Conservation (phyloP, 306 rosid genomes). For the Dalbergia cochinchinensis region DNA sequence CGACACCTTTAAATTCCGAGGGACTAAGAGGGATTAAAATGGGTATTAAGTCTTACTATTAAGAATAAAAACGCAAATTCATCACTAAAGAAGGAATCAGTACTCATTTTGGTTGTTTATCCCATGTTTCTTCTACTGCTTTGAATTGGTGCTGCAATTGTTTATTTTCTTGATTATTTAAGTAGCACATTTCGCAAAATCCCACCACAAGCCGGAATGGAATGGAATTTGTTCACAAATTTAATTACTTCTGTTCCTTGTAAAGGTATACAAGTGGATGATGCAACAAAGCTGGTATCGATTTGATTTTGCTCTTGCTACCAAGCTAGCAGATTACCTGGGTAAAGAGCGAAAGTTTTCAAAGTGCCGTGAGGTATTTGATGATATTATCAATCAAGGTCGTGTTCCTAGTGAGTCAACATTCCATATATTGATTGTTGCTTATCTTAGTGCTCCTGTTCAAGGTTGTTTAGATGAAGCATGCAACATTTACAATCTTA, state of each 20-base stretch:
- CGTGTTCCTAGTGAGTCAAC: slow-evolving; percentile 93
- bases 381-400: slow-evolving; percentile 90
- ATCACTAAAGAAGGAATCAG: too few species aligned
- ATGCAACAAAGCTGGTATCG: slow-evolving; percentile 83
- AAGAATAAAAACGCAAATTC: too few species aligned
- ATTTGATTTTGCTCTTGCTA: slow-evolving; percentile 88
- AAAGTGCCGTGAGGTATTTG: slow-evolving; percentile 91
- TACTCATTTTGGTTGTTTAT: slow-evolving; percentile 18
- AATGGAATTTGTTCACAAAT: slow-evolving; percentile 1
- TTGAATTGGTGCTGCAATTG: slow-evolving; percentile 17
- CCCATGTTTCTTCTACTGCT: slow-evolving; percentile 3
- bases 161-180: slow-evolving; percentile 32
- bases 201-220: slow-evolving; percentile 23
- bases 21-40: too few species aligned
- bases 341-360: slow-evolving; percentile 90
- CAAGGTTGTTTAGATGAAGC: slow-evolving; percentile 94
- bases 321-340: slow-evolving; percentile 90
- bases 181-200: slow-evolving; percentile 12
- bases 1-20: too few species aligned
- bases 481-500: slow-evolving; percentile 77
- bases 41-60: too few species aligned
- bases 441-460: slow-evolving; percentile 82
- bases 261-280: slow-evolving; percentile 97
- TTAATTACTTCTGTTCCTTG: background rate
- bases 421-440: slow-evolving; percentile 85